Base-by-base conservation (phyloP, 1,284 basidiomycete genomes). In the Porogramme epimiltina region DNA sequence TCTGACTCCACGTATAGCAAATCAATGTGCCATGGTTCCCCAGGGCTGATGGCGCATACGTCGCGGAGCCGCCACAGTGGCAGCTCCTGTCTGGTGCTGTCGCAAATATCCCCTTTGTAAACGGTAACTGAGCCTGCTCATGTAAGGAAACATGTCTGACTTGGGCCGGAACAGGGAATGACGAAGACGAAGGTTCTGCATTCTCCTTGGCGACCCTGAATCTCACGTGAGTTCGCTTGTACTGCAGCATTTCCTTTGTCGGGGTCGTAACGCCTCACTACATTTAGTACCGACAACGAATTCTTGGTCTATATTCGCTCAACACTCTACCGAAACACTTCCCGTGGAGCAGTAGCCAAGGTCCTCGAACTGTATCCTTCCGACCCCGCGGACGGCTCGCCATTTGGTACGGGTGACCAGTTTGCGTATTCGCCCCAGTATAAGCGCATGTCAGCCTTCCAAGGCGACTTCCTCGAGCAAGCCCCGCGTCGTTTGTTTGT, bases 391-490 rank as follows among this genome's bases (percentile, higher is more conserved):
- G 56, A 74, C 58, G 79, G 81, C 1, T 81, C 80, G 0, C 81
- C 81, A 0, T 84, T 73, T 55, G 67, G 69, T 38, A 82, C 80
- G 0, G 73, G 77, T 0, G 50, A 67, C 23, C 42, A 70, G 2
- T 74, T 80, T 52, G 68, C 66, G 0, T 54, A 81, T 18, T 70
- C 73, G 0, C 74, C 75, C 0, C 68, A 81, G 48, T 81, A 70
- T 66, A 80, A 82, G 63, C 69, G 80, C 16, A 61, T 82, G 1
- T 71, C 79, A 6, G 70, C 79, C 0, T 66, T 82, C 56, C 66
- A 67, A 36, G 80, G 79, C 0, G 81, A 82, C 51, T 62, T 65
- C 4, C 65, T 73, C 0, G 81, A 82, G 63, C 77, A 81, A 42
- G 76, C 70, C 0, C 76, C 78, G 5, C 69, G 79, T 20, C 56